Evolutionary conservation across 2,329 filamentous ascomycete species (phyloP).

Genomic region (Xylariales sp.): DNA sequence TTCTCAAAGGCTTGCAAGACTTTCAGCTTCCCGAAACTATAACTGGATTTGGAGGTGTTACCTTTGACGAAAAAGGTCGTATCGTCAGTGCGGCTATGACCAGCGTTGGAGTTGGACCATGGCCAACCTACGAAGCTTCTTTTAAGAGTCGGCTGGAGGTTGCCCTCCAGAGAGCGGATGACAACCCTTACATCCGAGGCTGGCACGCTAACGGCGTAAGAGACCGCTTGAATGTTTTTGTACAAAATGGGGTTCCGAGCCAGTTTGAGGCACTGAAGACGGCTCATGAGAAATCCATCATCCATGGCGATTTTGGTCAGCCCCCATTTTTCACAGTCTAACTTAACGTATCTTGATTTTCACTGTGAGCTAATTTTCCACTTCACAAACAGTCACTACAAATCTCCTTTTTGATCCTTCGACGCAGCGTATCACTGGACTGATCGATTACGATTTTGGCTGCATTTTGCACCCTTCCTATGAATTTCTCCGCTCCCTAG

Average conservation of each 20-base stretch:
- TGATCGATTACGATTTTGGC: conserved; percentile 32
- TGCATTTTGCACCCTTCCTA: conserved; percentile 31
- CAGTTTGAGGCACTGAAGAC: conserved; percentile 41
- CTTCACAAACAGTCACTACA: conserved; percentile 9
- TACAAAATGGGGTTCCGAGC: conserved; percentile 41
- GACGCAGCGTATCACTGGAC: conserved; percentile 25
- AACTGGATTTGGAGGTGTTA: conserved; percentile 48
- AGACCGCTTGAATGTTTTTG: conserved; percentile 47
- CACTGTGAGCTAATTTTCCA: conserved; percentile 9
- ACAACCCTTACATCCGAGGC: conserved; percentile 47
- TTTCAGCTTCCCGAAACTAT: conserved; percentile 50
- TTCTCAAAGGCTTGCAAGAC: conserved; percentile 50
- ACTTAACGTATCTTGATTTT: background rate
- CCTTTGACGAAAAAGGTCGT: conserved; percentile 47
- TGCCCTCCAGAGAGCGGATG: conserved; percentile 45
- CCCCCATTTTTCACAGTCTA: conserved; percentile 12
- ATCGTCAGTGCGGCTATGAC: conserved; percentile 51
- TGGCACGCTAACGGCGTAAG: conserved; percentile 49
- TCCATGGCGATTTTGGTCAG: conserved; percentile 50
- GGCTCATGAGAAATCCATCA: conserved; percentile 42
- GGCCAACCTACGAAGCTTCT: conserved; percentile 46
- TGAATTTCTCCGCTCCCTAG: conserved; percentile 34
- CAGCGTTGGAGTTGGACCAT: conserved; percentile 49
- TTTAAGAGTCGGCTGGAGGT: conserved; percentile 45
- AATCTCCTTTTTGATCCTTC: conserved; percentile 31